Evolutionary conservation across 208 protist species (phyloP).

Genomic region (Leishmania tarentolae): DNA sequence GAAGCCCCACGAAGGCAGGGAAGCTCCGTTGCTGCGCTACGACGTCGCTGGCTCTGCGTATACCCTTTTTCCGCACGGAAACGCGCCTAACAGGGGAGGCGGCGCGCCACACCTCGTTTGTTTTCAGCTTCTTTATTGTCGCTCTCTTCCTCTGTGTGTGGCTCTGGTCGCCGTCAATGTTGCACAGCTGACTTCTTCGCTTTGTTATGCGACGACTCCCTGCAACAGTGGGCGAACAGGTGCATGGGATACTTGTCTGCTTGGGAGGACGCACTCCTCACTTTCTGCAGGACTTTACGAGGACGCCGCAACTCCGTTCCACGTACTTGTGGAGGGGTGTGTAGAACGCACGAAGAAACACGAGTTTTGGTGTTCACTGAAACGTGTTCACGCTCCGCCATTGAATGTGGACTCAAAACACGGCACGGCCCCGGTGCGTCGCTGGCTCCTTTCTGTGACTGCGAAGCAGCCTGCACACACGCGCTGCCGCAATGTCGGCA

Average conservation of each 20-base stretch:
- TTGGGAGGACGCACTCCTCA: background rate
- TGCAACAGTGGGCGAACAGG: background rate
- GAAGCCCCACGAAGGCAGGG: conserved; percentile 32
- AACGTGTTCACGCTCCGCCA: too few species aligned
- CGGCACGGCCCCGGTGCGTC: too few species aligned
- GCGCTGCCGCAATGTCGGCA: too few species aligned
- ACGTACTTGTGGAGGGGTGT: too few species aligned
- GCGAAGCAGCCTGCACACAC: background rate
- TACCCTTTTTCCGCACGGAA: too few species aligned
- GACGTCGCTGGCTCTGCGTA: background rate
- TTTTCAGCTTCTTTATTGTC: background rate
- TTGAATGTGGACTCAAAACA: too few species aligned
- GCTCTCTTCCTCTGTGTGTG: too few species aligned
- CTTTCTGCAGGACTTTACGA: background rate
- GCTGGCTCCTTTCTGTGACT: background rate
- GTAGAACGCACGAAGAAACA: too few species aligned
- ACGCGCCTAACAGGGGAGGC: too few species aligned
- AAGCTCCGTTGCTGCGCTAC: conserved; percentile 12
- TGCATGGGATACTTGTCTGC: background rate
- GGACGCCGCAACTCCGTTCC: background rate
- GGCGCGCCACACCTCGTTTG: too few species aligned
- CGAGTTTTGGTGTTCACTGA: too few species aligned
- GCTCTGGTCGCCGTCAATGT: too few species aligned
- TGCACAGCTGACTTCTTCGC: background rate
- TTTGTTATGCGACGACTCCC: background rate